Evolutionary conservation across 495 filamentous ascomycete species (phyloP).

Genomic region (Lasiosphaeriaceae sp.): DNA sequence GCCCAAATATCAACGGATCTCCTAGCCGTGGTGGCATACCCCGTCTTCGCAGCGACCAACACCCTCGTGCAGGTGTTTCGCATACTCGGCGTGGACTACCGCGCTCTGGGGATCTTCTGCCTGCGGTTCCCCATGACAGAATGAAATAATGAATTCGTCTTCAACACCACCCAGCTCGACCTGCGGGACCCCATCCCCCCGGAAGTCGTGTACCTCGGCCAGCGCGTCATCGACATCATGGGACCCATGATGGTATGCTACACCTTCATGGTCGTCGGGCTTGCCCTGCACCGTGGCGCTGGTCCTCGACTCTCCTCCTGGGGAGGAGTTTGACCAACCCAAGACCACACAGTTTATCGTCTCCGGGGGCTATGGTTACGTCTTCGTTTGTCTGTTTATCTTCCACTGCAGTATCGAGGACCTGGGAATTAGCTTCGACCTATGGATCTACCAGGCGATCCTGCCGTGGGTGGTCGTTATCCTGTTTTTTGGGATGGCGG

Average conservation of each 20-base stretch:
- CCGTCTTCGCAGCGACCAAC: conserved; percentile 4
- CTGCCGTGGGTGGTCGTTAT: neutral
- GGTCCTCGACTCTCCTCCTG: neutral
- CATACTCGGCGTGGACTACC: neutral
- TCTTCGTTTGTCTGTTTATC: neutral
- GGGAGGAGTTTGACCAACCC: neutral
- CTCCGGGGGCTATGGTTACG: neutral
- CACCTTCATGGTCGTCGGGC: neutral
- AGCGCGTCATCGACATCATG: neutral
- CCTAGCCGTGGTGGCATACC: conserved; percentile 1
- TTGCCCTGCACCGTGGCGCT: neutral
- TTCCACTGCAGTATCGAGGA: neutral
- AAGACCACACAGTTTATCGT: neutral
- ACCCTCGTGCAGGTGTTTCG: neutral
- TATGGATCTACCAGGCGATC: neutral
- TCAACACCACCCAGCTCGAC: neutral
- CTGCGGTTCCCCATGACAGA: neutral
- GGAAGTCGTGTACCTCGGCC: neutral
- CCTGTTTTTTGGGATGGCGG: neutral
- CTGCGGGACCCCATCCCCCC: neutral
- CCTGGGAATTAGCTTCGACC: neutral
- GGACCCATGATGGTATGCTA: neutral
- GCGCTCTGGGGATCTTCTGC: neutral
- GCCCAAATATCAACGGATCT: neutral
- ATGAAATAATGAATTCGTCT: neutral